Base-by-base conservation (phyloP, 305 asterid species). In the Coffea humblotiana region DNA sequence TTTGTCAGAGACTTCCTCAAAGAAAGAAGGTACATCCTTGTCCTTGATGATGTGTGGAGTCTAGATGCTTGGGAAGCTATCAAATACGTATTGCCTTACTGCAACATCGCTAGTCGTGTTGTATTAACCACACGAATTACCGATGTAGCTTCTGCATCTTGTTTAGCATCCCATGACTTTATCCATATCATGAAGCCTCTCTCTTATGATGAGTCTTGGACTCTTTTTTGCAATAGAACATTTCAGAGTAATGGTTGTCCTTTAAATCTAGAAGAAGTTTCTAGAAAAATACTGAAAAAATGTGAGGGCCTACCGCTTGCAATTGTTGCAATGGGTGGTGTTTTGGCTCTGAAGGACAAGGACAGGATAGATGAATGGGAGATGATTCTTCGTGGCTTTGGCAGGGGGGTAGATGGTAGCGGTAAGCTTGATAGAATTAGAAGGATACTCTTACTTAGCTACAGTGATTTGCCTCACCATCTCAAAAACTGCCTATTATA, bases 321-420 rank as follows among this genome's bases (percentile, higher is more conserved):
- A 37, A 71, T 40, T 16, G 56, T 71, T 10, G 32, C 75, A 12
- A 37, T 71, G 0, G 14, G 56, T 10, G 75, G 54, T 45, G 56
- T 71, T 16, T 23, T 40, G 32, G 25, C 56, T 11, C 10, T 21
- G n/a, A 71, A 43, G 16, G 52, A 43, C 15, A 40, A 37, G 51
- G n/a, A 40, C 47, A 35, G 25, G 10, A 43, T 18, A 27, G 54
- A 70, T 56, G 84, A 82, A 35, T 85, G 86, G 88, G 81, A 65
- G 75, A 80, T 76, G 75, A 69, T 85, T 25, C n/a, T 9, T 61
- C 49, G 67, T 48, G 29, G 29, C 29, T 29, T 29, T 29, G 29
- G 29, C 29, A 29, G 29, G 1, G 29, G 1, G 29, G 29, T 29
- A 29, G 29, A 29, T 29, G 29, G 29, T 29, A 29, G 29, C 29